A percentile compares a stretch with the other conserved stretches of the same genome.
These are phyloP conservation scores for Colletotrichum navitas DNA, from an alignment of 2,329 filamentous ascomycete species.

Conservation along the genomic window DNA sequence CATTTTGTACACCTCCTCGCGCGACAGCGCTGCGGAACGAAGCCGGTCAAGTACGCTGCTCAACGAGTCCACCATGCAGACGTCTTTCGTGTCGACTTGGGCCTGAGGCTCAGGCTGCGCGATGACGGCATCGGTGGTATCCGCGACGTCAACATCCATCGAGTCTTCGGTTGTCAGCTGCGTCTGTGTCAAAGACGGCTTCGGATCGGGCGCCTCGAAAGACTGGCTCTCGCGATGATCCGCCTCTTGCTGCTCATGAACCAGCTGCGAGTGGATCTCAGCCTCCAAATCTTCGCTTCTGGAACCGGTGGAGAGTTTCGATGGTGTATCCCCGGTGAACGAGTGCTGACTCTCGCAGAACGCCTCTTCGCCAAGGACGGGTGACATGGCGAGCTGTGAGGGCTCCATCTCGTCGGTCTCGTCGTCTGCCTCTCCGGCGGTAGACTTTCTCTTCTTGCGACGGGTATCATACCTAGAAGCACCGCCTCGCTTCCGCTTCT, in stretches of 20 bases:
- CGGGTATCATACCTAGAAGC: constrained; percentile 45
- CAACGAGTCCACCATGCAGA: constrained; percentile 65
- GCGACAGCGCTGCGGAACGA: constrained; percentile 69
- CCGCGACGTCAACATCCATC: constrained; percentile 42
- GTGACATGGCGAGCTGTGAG: constrained; percentile 16
- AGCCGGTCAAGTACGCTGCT: constrained; percentile 70
- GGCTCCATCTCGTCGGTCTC: constrained; percentile 6
- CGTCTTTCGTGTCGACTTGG: constrained; percentile 51
- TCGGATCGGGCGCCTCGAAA: constrained; percentile 44
- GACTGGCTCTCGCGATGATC: constrained; percentile 49
- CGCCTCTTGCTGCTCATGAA: constrained; percentile 56
- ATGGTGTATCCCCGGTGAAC: constrained; percentile 13
- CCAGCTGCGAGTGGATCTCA: constrained; percentile 57
- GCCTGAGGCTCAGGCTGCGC: not conserved
- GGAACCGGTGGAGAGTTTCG: constrained; percentile 25
- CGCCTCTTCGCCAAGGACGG: constrained; percentile 12
- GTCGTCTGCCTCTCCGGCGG: constrained; percentile 14
- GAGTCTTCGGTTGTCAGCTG: constrained; percentile 42
- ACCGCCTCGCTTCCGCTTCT: constrained; percentile 49
- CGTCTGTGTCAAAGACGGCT: constrained; percentile 20
- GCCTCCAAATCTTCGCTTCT: constrained; percentile 53
- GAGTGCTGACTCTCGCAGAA: constrained; percentile 3
- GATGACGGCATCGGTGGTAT: constrained; percentile 6
- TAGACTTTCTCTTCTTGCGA: constrained; percentile 46
- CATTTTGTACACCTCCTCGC: constrained; percentile 75